A percentile compares a stretch with the other conserved stretches of the same genome.
Conservation (phyloP, 768 basidiomycete genomes). For the Leccinum obscurum region DNA sequence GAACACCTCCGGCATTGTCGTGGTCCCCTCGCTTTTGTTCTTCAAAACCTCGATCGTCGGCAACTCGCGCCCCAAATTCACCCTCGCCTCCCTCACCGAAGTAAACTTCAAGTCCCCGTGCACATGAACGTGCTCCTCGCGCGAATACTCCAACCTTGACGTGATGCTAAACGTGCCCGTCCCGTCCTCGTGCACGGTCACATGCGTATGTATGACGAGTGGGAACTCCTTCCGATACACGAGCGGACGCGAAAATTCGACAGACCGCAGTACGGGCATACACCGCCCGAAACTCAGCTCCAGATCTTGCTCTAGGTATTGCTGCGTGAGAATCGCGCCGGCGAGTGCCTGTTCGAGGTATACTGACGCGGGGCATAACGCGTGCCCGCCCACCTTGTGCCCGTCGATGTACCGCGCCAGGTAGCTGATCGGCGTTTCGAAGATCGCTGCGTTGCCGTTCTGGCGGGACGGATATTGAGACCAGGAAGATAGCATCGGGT, state of each 20-base stretch:
- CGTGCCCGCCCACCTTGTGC: slow-evolving; percentile 54
- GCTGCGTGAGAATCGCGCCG: slow-evolving; percentile 40
- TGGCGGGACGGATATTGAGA: slow-evolving; percentile 40
- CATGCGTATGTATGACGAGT: slow-evolving; percentile 39
- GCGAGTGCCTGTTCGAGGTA: slow-evolving; percentile 59
- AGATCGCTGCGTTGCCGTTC: slow-evolving; percentile 42
- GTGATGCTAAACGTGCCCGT: slow-evolving; percentile 47
- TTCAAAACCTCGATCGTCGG: slow-evolving; percentile 36
- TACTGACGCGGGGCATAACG: slow-evolving; percentile 67
- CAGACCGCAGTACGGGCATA: slow-evolving; percentile 39
- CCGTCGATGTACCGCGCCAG: slow-evolving; percentile 50
- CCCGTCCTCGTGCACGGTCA: slow-evolving; percentile 38
- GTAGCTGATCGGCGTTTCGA: slow-evolving; percentile 51
- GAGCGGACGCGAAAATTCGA: slow-evolving; percentile 56
- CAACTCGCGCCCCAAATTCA: slow-evolving; percentile 40
- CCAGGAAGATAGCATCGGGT: slow-evolving; percentile 43
- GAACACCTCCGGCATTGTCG: slow-evolving; percentile 46
- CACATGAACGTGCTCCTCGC: slow-evolving; percentile 41
- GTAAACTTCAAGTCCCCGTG: slow-evolving; percentile 48
- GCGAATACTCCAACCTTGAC: slow-evolving; percentile 37
- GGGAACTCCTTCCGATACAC: slow-evolving; percentile 40
- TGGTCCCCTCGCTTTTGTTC: slow-evolving; percentile 12
- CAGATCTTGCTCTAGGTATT: slow-evolving; percentile 34
- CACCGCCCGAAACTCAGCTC: slow-evolving; percentile 33
- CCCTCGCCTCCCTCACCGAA: slow-evolving; percentile 29